Base-by-base conservation (phyloP, 352 stramenopile species). In the Globisporangium irregulare region DNA sequence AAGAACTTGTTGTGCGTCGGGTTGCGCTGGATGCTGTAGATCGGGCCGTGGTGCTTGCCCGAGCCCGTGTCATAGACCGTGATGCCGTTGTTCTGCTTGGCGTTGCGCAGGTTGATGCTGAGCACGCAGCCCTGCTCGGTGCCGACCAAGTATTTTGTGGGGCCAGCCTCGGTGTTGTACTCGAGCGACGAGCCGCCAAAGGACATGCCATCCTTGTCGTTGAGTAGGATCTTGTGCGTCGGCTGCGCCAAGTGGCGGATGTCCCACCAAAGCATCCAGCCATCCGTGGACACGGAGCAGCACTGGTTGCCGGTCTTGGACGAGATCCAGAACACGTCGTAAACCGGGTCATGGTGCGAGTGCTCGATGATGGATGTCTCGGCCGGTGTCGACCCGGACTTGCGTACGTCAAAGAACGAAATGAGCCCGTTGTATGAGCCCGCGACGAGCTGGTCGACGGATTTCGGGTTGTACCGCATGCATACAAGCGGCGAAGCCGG, bases 1-100 rank as follows among this genome's bases (percentile, higher is more conserved):
- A 99, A 99, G 71, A 98, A 99, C 73, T 99, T 99, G 78, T 96
- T 98, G 73, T 99, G 93, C n/a, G 88, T 97, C 41, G 97, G 97
- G 71, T 99, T 99, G 27, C 97, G 87, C 76, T 98, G 93, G 73
- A 99, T 98, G 48, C 83, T 90, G 71, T 95, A 98, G 71, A 99
- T 98, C 43, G 96, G 93, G 0, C 95, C 97, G 71, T 98, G 95
- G 76, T 99, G 97, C 71, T 98, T 98, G 38, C 96, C 96, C 14
- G 93, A 73, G 46, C 88, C 92, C 57, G 83, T 96, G 78, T 99
- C 96, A 73, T 98, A 98, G 0, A 99, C 84, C 18, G 91, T 95
- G 66, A 99, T 97, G n/a, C 93, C 96, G 68, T 98, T 98, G 80
- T 99, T 98, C 68, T 97, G 91, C 75, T 98, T 98, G 59, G 94